phyloP scores from a whole-genome alignment of 441 rosid species.

The Kokia cookei region DNA sequence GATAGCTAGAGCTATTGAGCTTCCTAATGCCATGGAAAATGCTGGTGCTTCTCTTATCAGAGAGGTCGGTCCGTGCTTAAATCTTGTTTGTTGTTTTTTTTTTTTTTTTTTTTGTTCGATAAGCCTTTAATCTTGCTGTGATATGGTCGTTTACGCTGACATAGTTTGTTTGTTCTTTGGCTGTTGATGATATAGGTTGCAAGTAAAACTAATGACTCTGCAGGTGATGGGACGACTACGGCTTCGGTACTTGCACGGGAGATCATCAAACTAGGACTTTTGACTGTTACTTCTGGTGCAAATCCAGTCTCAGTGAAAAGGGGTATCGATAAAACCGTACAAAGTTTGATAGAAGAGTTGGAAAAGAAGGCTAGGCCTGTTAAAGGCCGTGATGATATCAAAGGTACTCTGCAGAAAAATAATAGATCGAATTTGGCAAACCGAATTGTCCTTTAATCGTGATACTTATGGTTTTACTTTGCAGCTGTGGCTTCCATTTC shows the following conservation, averaged over 20 bases:
- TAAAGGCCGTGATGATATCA: constrained; percentile 82
- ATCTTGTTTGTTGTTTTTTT: neutral
- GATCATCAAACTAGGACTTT: constrained; percentile 74
- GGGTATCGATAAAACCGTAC: constrained; percentile 89
- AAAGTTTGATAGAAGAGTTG: constrained; percentile 63
- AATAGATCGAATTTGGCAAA: too few relatives aligned
- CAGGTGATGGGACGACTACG: constrained; percentile 99
- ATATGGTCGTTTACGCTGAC: neutral
- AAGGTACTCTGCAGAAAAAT: constrained; percentile 36
- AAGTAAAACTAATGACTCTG: constrained; percentile 94
- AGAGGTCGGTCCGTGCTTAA: constrained; percentile 52
- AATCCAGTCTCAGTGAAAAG: constrained; percentile 85
- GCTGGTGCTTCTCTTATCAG: constrained; percentile 97
- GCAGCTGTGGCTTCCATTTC: constrained; percentile 89
- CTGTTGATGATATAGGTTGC: constrained; percentile 57
- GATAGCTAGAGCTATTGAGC: constrained; percentile 87
- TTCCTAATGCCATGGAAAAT: constrained; percentile 90
- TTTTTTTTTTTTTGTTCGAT: neutral
- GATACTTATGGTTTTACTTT: neutral
- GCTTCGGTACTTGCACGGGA: constrained; percentile 91
- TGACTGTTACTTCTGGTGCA: constrained; percentile 89
- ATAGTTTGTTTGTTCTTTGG: constrained; percentile 5
- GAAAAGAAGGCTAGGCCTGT: constrained; percentile 83
- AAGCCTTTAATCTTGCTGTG: neutral
- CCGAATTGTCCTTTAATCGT: neutral